Conservation (phyloP, 2,329 filamentous ascomycete species). For the Chaetothyriales sp. region DNA sequence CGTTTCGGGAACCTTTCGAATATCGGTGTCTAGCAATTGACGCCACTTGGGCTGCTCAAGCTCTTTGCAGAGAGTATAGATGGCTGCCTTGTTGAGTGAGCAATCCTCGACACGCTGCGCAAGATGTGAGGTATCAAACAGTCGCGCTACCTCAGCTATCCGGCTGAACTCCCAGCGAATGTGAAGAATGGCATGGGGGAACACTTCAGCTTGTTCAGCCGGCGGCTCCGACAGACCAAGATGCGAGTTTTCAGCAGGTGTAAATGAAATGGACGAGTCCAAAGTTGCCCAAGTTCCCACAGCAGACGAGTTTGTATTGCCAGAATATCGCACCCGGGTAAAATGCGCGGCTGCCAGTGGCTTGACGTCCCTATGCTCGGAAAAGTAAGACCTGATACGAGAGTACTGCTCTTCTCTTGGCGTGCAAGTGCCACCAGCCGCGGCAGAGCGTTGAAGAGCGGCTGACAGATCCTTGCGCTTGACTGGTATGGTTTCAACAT, state of each 20-base stretch:
- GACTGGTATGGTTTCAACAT: constrained; percentile 7
- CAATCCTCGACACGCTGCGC: constrained; percentile 38
- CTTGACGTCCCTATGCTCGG: constrained; percentile 27
- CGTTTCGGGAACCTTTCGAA: constrained; percentile 34
- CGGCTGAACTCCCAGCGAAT: constrained; percentile 33
- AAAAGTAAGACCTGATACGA: constrained; percentile 24
- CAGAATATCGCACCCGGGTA: constrained; percentile 34
- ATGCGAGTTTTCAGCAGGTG: constrained; percentile 3
- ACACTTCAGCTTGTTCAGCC: constrained; percentile 20
- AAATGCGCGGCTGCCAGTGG: constrained; percentile 34
- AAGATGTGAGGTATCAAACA: constrained; percentile 17
- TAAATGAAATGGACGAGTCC: constrained; percentile 32
- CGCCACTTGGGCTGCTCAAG: constrained; percentile 36
- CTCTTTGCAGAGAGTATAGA: constrained; percentile 33
- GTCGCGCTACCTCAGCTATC: constrained; percentile 4
- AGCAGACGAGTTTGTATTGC: constrained; percentile 29
- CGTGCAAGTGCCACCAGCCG: constrained; percentile 1
- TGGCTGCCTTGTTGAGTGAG: constrained; percentile 38
- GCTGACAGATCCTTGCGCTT: constrained; percentile 10
- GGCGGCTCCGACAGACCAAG: constrained; percentile 14
- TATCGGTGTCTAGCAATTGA: constrained; percentile 33
- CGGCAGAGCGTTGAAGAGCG: constrained; percentile 7
- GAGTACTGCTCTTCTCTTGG: constrained; percentile 2
- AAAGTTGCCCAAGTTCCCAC: constrained; percentile 34
- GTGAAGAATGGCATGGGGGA: constrained; percentile 38